Evolutionary conservation across 208 protist species (phyloP).

Genomic region (Crithidia brevicula): DNA sequence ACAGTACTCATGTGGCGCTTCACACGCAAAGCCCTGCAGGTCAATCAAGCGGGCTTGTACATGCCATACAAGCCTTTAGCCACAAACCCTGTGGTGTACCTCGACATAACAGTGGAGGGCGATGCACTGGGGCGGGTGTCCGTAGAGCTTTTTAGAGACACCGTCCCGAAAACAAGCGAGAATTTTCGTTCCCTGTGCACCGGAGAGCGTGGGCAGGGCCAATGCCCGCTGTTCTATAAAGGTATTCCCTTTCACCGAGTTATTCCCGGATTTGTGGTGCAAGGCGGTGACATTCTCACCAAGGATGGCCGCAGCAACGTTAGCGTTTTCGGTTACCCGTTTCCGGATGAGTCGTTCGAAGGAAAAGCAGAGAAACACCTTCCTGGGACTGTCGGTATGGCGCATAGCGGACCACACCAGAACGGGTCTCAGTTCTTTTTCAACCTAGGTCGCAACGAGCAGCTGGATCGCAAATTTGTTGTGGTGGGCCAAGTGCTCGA

Average conservation of each 20-base stretch:
- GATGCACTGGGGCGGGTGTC: conserved; percentile 79
- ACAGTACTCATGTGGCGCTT: conserved; percentile 21
- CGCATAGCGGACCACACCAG: conserved; percentile 85
- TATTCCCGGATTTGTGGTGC: conserved; percentile 94
- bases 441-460: conserved; percentile 77
- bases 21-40: conserved; percentile 13
- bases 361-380: conserved; percentile 92
- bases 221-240: conserved; percentile 91
- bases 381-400: conserved; percentile 84
- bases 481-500: conserved; percentile 91
- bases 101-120: conserved; percentile 87
- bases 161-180: conserved; percentile 92
- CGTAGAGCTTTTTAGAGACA: conserved; percentile 94
- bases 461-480: conserved; percentile 92
- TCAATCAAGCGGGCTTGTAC: conserved; percentile 37
- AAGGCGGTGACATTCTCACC: conserved; percentile 95
- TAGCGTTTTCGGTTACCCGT: conserved; percentile 94
- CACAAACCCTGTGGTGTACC: conserved; percentile 83
- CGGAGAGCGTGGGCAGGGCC: conserved; percentile 76
- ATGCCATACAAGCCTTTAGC: conserved; percentile 66
- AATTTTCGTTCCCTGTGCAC: conserved; percentile 96
- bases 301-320: conserved; percentile 94
- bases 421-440: conserved; percentile 96
- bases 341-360: conserved; percentile 95
- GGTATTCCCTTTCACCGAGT: conserved; percentile 95